Evolutionary conservation across 768 basidiomycete species (phyloP).

Genomic region (Pulveroboletus sp.): DNA sequence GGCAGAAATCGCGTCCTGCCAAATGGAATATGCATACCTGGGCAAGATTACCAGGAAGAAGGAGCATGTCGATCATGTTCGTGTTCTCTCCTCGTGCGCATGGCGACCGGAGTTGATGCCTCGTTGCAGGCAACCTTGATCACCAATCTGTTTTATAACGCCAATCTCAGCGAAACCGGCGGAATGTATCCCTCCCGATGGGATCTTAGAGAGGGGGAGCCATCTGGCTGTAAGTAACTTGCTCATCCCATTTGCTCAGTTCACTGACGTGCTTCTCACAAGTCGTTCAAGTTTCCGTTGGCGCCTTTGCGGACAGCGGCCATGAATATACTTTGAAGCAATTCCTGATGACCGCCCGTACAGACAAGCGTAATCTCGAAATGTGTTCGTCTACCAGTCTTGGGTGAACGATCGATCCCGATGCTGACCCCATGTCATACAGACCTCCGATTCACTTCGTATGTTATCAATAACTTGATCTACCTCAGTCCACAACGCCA

Average conservation of each 20-base stretch:
- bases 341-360: conserved; percentile 60
- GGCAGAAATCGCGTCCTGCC: conserved; percentile 77
- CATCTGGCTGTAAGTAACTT: conserved; percentile 42
- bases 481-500: conserved; percentile 16
- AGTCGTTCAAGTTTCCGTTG: conserved; percentile 50
- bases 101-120: background rate
- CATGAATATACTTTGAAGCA: conserved; percentile 78
- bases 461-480: conserved; percentile 53
- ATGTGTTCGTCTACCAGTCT: conserved; percentile 50
- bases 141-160: conserved; percentile 43
- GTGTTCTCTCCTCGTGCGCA: conserved; percentile 15
- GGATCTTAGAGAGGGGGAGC: conserved; percentile 45
- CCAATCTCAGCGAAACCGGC: conserved; percentile 41
- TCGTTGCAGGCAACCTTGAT: conserved; percentile 44
- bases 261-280: background rate
- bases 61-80: conserved; percentile 53
- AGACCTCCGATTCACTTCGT: conserved; percentile 61
- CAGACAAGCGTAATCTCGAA: conserved; percentile 55
- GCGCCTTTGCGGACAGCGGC: conserved; percentile 62
- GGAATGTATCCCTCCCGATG: conserved; percentile 64
- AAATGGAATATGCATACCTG: conserved; percentile 83
- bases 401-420: background rate
- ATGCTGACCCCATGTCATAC: background rate
- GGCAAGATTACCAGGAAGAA: conserved; percentile 72
- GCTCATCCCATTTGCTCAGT: background rate